A percentile compares a stretch with the other conserved stretches of the same genome.
Evolutionary conservation across 2,329 filamentous ascomycete genomes (phyloP).

Genomic region (Exserohilum turcica): DNA sequence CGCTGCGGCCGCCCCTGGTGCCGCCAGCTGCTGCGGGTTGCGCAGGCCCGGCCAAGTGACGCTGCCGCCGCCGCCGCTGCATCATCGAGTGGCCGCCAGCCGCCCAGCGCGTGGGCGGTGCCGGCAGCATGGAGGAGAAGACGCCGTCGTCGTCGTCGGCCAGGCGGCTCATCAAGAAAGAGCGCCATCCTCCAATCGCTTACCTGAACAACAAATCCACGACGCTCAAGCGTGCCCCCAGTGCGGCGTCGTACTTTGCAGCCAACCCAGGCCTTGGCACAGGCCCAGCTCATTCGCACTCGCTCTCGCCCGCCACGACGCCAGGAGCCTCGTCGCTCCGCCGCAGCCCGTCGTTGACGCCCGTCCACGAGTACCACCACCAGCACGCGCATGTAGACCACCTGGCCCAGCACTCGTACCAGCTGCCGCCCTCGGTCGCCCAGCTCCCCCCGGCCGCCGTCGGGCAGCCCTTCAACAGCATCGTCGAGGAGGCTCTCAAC

Average conservation of each 20-base stretch:
- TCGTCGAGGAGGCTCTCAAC: conserved; percentile 39
- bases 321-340: conserved; percentile 13
- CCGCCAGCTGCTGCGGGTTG: conserved; percentile 1
- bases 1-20: not conserved
- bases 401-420: conserved; percentile 1
- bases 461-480: conserved; percentile 48
- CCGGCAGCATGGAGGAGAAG: conserved; percentile 24
- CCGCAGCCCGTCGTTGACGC: conserved; percentile 25
- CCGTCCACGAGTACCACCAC: conserved; percentile 26
- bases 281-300: not conserved
- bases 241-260: conserved; percentile 27
- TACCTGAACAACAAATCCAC: conserved; percentile 23
- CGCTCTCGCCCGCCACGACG: conserved; percentile 14
- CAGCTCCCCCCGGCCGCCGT: conserved; percentile 19
- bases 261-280: conserved; percentile 14
- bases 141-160: conserved; percentile 15
- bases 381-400: conserved; percentile 4
- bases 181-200: conserved; percentile 24
- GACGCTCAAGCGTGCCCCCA: conserved; percentile 27
- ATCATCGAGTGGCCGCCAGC: conserved; percentile 7
- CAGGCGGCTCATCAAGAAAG: conserved; percentile 25
- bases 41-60: conserved; percentile 3
- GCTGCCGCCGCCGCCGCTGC: too few species aligned
- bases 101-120: not conserved
- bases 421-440: conserved; percentile 12